phyloP scores from a whole-genome alignment of 106 monocot genomes.

The Dioscorea dumetorum region DNA sequence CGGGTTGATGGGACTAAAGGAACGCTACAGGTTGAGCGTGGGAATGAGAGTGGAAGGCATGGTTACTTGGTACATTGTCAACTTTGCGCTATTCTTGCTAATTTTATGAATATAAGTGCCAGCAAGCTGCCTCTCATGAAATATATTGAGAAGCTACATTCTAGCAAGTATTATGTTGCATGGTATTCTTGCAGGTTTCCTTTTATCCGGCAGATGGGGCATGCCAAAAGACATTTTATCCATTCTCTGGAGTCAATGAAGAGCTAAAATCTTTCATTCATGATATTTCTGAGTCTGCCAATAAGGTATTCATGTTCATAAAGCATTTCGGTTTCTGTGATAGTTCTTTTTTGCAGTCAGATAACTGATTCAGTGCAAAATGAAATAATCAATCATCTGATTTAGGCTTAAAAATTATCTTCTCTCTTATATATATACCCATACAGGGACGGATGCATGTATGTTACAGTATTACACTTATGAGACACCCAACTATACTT shows the following conservation, averaged over 20 bases:
- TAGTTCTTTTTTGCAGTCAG: too few relatives aligned
- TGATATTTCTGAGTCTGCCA: slow-evolving; percentile 44
- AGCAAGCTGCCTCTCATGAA: neutral
- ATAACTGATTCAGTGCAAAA: too few relatives aligned
- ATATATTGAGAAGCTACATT: too few relatives aligned
- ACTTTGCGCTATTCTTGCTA: neutral
- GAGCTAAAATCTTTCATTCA: slow-evolving; percentile 65
- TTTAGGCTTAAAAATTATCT: too few relatives aligned
- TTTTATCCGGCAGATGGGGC: slow-evolving; percentile 33
- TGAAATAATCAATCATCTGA: too few relatives aligned
- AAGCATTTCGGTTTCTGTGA: too few relatives aligned
- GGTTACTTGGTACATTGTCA: slow-evolving; percentile 57
- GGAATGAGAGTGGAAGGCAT: slow-evolving; percentile 51
- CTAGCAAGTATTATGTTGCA: too few relatives aligned
- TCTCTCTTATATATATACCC: too few relatives aligned
- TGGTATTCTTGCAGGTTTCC: slow-evolving; percentile 31
- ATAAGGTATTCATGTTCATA: slow-evolving; percentile 19
- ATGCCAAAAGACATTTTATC: slow-evolving; percentile 54
- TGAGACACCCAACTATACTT: too few relatives aligned
- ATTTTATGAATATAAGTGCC: neutral
- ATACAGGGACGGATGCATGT: too few relatives aligned
- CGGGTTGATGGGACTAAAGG: slow-evolving; percentile 86
- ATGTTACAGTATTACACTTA: too few relatives aligned
- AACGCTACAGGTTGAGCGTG: slow-evolving; percentile 76
- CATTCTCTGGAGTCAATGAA: slow-evolving; percentile 71